phyloP scores from a whole-genome alignment of 2,329 filamentous ascomycete species.

The Phialemoniopsis sp. region DNA sequence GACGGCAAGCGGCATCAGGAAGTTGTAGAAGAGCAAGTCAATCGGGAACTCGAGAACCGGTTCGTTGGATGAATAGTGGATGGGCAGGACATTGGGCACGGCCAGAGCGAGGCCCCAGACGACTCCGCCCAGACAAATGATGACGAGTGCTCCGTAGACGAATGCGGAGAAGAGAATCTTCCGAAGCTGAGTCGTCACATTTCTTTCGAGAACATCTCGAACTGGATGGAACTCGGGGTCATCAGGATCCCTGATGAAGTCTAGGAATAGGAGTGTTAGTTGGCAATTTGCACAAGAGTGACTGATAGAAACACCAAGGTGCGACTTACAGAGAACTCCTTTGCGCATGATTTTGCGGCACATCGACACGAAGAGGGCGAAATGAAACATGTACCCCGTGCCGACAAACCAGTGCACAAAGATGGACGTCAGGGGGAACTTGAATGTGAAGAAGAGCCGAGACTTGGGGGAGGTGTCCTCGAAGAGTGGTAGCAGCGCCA shows the following conservation, averaged over 20 bases:
- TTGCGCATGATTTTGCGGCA: constrained; percentile 96
- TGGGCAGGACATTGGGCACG: constrained; percentile 72
- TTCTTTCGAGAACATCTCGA: constrained; percentile 90
- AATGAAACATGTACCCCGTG: constrained; percentile 99
- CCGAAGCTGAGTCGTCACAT: constrained; percentile 84
- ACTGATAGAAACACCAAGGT: background rate
- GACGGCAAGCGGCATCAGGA: constrained; percentile 84
- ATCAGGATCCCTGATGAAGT: constrained; percentile 97
- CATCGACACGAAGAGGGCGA: constrained; percentile 97
- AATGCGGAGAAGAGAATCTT: constrained; percentile 96
- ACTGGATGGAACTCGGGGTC: constrained; percentile 98
- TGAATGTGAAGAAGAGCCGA: constrained; percentile 71
- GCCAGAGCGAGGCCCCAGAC: constrained; percentile 81
- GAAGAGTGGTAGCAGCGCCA: constrained; percentile 86
- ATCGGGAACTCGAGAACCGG: constrained; percentile 92
- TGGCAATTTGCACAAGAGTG: too few species aligned
- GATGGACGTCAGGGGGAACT: constrained; percentile 81
- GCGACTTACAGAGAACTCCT: constrained; percentile 80
- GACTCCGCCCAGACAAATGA: constrained; percentile 89
- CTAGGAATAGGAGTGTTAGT: constrained; percentile 28
- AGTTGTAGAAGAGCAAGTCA: constrained; percentile 94
- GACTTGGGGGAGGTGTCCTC: constrained; percentile 73
- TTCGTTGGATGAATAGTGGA: constrained; percentile 90
- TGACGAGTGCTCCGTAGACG: constrained; percentile 89
- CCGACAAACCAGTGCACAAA: constrained; percentile 99